A percentile compares a stretch with the other conserved stretches of the same genome.
These are phyloP conservation scores for Linaria vulgaris DNA, from an alignment of 257 asterid genomes.

Conservation along the genomic window DNA sequence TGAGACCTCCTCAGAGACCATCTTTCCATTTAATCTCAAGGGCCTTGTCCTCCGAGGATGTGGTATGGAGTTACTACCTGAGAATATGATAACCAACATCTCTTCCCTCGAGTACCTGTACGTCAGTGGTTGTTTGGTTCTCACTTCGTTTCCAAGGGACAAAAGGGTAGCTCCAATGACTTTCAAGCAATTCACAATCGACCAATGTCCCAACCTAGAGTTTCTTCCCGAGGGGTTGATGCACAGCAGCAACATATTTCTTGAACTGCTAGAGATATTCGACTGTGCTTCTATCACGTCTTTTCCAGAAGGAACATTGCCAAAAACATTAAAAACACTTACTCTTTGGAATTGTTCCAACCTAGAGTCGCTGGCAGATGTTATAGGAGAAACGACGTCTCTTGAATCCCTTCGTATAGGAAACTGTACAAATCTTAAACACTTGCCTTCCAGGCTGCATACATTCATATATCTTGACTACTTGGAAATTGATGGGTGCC, in stretches of 20 bases:
- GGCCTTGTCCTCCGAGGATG: conserved; percentile 52
- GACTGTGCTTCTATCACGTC: conserved; percentile 45
- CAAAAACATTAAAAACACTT: conserved; percentile 41
- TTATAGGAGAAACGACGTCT: conserved; percentile 32
- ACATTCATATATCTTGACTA: conserved; percentile 37
- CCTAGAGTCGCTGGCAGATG: conserved; percentile 47
- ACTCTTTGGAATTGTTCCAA: conserved; percentile 50
- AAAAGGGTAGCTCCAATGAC: conserved; percentile 37
- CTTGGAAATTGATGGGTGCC: conserved; percentile 49
- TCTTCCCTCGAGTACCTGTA: conserved; percentile 37
- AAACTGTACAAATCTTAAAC: conserved; percentile 42
- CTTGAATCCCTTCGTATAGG: conserved; percentile 46
- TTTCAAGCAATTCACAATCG: conserved; percentile 45
- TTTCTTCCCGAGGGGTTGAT: conserved; percentile 49
- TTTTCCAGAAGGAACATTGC: conserved; percentile 42
- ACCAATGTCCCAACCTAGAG: conserved; percentile 43
- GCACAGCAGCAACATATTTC: conserved; percentile 34
- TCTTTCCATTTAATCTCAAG: conserved; percentile 43
- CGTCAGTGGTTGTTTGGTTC: conserved; percentile 45
- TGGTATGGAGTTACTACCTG: conserved; percentile 42
- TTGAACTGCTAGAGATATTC: conserved; percentile 45
- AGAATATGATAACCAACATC: conserved; percentile 36
- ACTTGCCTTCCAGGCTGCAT: conserved; percentile 40
- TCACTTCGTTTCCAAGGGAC: conserved; percentile 39
- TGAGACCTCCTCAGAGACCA: conserved; percentile 31